phyloP scores from a whole-genome alignment of 352 stramenopile species.

The Phytopythium sindhum region DNA sequence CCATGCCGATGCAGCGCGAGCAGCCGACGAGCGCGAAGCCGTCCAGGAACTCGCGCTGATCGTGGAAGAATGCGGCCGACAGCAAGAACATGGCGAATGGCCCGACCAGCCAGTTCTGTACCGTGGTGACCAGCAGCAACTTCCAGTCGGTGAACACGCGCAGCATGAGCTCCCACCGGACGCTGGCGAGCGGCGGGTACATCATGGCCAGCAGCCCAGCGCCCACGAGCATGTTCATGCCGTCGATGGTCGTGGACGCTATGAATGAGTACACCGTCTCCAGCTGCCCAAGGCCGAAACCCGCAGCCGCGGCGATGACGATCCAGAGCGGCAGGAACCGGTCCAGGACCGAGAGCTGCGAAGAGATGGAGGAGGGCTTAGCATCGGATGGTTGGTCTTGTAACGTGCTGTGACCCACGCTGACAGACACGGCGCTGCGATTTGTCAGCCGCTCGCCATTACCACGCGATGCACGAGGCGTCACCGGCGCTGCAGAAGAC shows the following conservation, averaged over 20 bases:
- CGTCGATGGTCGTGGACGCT: conserved; percentile 38
- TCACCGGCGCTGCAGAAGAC: not conserved
- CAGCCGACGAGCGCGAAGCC: conserved; percentile 71
- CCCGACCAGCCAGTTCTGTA: conserved; percentile 62
- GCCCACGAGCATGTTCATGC: conserved; percentile 53
- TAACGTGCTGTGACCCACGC: not conserved
- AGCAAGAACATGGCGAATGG: conserved; percentile 58
- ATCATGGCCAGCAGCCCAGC: conserved; percentile 57
- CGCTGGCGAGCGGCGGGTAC: conserved; percentile 55
- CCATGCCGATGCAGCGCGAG: conserved; percentile 76
- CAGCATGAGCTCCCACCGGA: conserved; percentile 47
- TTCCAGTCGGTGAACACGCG: conserved; percentile 41
- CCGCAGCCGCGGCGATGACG: conserved; percentile 31
- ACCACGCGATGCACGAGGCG: not conserved
- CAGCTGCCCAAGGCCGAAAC: conserved; percentile 45
- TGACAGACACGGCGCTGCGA: not conserved
- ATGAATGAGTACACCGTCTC: conserved; percentile 34
- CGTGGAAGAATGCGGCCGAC: conserved; percentile 43
- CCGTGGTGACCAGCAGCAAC: conserved; percentile 44
- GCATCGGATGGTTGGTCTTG: not conserved
- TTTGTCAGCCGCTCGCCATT: not conserved
- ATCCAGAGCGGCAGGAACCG: conserved; percentile 66
- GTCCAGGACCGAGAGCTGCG: conserved; percentile 43
- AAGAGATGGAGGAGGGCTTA: not conserved
- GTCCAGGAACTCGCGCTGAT: conserved; percentile 46